Evolutionary conservation across 2,329 filamentous ascomycete species (phyloP).

Genomic region (Pseudogymnoascus sp.): DNA sequence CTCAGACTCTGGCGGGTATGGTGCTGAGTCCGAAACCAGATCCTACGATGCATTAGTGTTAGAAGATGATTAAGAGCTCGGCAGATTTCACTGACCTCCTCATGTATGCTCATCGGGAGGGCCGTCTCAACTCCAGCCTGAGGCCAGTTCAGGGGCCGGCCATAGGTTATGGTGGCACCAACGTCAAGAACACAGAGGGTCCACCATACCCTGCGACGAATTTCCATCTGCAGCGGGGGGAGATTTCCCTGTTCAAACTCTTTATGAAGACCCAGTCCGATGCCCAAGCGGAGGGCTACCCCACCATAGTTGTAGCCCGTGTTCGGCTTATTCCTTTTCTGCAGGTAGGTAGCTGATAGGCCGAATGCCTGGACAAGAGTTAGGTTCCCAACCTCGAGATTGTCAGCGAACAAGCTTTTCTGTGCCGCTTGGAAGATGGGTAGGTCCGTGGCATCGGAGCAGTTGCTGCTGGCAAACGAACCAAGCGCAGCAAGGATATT

Average conservation of each 20-base stretch:
- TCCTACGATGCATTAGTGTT: neutral
- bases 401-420: conserved; percentile 33
- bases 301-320: conserved; percentile 67
- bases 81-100: conserved; percentile 11
- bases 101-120: conserved; percentile 16
- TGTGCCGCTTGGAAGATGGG: conserved; percentile 14
- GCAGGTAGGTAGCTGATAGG: conserved; percentile 41
- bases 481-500: conserved; percentile 18
- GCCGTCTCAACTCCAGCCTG: conserved; percentile 14
- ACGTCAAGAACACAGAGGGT: conserved; percentile 16
- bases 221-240: conserved; percentile 16
- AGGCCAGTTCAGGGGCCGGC: conserved; percentile 15
- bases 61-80: neutral
- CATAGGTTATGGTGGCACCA: conserved; percentile 18
- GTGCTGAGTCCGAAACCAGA: neutral
- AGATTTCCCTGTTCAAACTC: conserved; percentile 17
- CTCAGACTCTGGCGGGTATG: neutral
- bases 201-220: conserved; percentile 17
- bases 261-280: conserved; percentile 40
- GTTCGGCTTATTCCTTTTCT: conserved; percentile 44
- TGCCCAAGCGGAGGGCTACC: conserved; percentile 84
- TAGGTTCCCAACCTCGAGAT: conserved; percentile 39
- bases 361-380: conserved; percentile 39
- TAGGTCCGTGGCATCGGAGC: conserved; percentile 12
- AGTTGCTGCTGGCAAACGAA: conserved; percentile 15